These are phyloP conservation scores for Lachancea cidri DNA, from an alignment of 805 yeast species.

Conservation along the genomic window DNA sequence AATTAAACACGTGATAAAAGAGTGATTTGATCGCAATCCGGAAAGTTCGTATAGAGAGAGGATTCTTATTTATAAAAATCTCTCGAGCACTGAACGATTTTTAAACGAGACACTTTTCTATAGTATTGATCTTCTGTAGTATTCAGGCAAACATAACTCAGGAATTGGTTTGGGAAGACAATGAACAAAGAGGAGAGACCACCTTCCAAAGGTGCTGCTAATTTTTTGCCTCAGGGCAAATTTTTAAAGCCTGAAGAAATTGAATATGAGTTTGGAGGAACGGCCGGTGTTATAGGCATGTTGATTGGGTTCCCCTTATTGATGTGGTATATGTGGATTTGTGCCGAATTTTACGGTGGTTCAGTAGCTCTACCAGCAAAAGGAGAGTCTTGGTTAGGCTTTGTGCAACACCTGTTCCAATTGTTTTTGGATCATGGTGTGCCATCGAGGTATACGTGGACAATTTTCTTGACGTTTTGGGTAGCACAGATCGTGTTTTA, in stretches of 20 bases:
- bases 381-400: conserved; percentile 47
- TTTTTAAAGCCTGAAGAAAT: conserved; percentile 45
- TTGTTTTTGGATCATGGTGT: conserved; percentile 48
- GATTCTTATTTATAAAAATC: too few species aligned
- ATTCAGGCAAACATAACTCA: too few species aligned
- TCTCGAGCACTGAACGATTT: not conserved
- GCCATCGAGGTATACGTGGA: conserved; percentile 60
- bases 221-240: conserved; percentile 34
- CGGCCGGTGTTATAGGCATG: conserved; percentile 86
- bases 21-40: too few species aligned
- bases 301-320: conserved; percentile 85
- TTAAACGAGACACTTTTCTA: too few species aligned
- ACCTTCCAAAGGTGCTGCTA: conserved; percentile 5
- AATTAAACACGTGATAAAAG: too few species aligned
- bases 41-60: too few species aligned
- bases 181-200: not conserved
- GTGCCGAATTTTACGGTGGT: conserved; percentile 77
- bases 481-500: conserved; percentile 67
- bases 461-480: conserved; percentile 66
- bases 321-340: conserved; percentile 96
- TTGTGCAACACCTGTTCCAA: conserved; percentile 40
- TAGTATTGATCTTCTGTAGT: too few species aligned
- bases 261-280: conserved; percentile 92
- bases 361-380: conserved; percentile 67
- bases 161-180: too few species aligned